phyloP scores from a whole-genome alignment of 331 rosid genomes.

The Cydonia oblonga region DNA sequence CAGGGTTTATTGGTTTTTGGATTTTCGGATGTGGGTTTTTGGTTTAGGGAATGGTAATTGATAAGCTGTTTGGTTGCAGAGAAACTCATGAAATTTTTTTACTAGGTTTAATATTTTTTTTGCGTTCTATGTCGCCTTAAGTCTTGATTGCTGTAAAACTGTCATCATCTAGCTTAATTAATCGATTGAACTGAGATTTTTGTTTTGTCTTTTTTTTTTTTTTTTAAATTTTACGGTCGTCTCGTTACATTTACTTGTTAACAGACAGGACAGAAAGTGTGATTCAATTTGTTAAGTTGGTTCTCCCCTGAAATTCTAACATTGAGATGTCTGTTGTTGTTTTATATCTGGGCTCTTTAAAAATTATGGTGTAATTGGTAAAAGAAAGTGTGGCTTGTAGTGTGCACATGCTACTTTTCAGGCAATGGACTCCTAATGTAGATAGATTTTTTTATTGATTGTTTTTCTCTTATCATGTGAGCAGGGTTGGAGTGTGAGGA shows the following conservation, averaged over 20 bases:
- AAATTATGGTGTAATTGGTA: background rate
- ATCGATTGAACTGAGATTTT: constrained; percentile 8
- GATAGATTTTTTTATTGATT: background rate
- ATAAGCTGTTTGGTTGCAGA: constrained; percentile 16
- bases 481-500: constrained; percentile 27
- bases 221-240: background rate
- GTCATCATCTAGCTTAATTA: background rate
- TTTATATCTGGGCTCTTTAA: background rate
- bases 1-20: constrained; percentile 29
- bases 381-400: background rate
- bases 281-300: background rate
- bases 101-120: background rate
- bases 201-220: background rate
- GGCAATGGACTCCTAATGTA: constrained; percentile 7
- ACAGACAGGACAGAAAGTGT: background rate
- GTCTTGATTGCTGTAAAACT: background rate
- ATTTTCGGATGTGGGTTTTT: constrained; percentile 16
- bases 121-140: background rate
- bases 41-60: constrained; percentile 6
- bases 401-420: background rate
- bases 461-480: constrained; percentile 18
- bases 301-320: background rate
- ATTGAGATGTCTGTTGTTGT: background rate
- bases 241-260: background rate
- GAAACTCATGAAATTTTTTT: background rate